These are phyloP conservation scores for Solanum chacoense DNA, from an alignment of 305 asterid species.

Conservation along the genomic window DNA sequence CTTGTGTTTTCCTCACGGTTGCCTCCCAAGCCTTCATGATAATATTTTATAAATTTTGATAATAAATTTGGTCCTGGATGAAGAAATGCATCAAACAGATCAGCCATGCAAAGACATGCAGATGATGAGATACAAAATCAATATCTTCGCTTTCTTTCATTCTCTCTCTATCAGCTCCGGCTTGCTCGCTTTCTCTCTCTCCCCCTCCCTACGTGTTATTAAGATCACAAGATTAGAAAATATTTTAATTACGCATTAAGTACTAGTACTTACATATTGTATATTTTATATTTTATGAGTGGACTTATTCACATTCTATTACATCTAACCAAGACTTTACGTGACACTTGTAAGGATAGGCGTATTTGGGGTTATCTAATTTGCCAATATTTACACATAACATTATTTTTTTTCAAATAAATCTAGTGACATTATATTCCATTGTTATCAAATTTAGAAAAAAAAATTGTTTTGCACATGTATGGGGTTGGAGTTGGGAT, in stretches of 20 bases:
- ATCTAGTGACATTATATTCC: not conserved
- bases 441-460: not conserved
- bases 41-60: not conserved
- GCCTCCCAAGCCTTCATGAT: constrained; percentile 99
- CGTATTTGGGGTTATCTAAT: not conserved
- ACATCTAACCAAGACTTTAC: not conserved
- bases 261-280: not conserved
- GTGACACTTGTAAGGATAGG: not conserved
- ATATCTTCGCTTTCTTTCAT: constrained; percentile 1
- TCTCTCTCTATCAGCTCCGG: constrained; percentile 1
- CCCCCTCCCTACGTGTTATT: constrained; percentile 10
- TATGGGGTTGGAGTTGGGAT: not conserved
- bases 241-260: not conserved
- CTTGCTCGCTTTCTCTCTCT: constrained; percentile 2
- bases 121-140: not conserved
- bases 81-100: not conserved
- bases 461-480: not conserved
- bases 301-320: not conserved
- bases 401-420: not conserved
- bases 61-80: not conserved
- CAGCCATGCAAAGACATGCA: constrained; percentile 8
- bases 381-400: not conserved
- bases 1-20: constrained; percentile 76
- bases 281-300: not conserved
- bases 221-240: not conserved